These are phyloP conservation scores for Eleusine coracana DNA, from an alignment of 176 grass and related monocot genomes.

Conservation along the genomic window DNA sequence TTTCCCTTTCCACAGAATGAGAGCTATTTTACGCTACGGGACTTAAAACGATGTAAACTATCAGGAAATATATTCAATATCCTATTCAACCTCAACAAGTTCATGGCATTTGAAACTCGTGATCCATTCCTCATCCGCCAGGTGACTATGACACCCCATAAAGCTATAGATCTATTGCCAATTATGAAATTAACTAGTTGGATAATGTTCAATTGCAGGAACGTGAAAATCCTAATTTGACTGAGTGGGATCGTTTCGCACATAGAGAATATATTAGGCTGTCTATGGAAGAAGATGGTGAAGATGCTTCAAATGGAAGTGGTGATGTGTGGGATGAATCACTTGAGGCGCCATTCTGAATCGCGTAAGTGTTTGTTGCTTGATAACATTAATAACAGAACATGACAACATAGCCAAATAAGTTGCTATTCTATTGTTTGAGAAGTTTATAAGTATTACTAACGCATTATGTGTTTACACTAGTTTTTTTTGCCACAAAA, in stretches of 20 bases:
- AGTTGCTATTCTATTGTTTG: background rate
- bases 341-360: conserved; percentile 94
- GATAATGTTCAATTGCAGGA: conserved; percentile 55
- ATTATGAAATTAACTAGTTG: conserved; percentile 29
- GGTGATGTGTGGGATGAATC: conserved; percentile 99
- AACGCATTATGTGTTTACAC: background rate
- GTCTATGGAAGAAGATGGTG: conserved; percentile 99
- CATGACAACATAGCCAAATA: conserved; percentile 10
- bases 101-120: conserved; percentile 99
- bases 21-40: conserved; percentile 75
- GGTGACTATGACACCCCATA: conserved; percentile 50
- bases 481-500: background rate
- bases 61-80: conserved; percentile 99
- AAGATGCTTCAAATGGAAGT: conserved; percentile 99
- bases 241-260: conserved; percentile 98
- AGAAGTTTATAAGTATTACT: background rate
- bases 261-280: conserved; percentile 98
- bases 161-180: conserved; percentile 24
- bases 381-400: conserved; percentile 2
- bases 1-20: conserved; percentile 74
- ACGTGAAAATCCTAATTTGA: conserved; percentile 94
- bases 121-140: conserved; percentile 99
- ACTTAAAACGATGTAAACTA: conserved; percentile 90
- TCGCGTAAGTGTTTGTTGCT: conserved; percentile 50
- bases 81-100: conserved; percentile 99